Base-by-base conservation (phyloP, 1,139 yeast species). In the Taphrina populina region DNA sequence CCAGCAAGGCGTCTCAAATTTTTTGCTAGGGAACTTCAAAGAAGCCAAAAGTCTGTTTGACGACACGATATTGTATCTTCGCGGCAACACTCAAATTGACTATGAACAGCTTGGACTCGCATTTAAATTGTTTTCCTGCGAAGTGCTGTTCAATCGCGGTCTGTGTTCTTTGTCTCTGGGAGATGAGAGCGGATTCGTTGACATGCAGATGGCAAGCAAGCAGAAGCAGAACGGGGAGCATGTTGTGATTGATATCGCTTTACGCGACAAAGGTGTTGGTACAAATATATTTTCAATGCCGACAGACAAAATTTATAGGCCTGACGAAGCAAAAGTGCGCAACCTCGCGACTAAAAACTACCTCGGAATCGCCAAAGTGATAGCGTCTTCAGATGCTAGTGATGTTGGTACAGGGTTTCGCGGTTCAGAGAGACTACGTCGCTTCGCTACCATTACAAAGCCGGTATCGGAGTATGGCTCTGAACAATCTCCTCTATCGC, bases 1-100 rank as follows among this genome's bases (percentile, higher is more conserved):
- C 43, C 64, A 64, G 35, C 58, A 61, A 13, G 66, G 65, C n/a
- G 65, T 63, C 10, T 59, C 60, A n/a, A 58, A 60, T 21, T 64
- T 64, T 39, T 56, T 63, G 3, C 46, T 59, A 13, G 64, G 63
- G 13, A 36, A 57, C 21, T 64, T 59, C 57, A 29, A 47, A 2
- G 56, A 60, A 11, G 65, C 66, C 8, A 63, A 62, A n/a, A 58
- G 46, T 24, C 58, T 62, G 19, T 64, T 62, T 49, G 62, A 62
- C 46, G 61, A 59, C 13, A 64, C 65, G 0, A 56, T 64, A 20
- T 58, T 59, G 27, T 59, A 57, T 33, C 49, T 64, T 35, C 58
- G 66, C 2, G 66, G 66, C 19, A 64, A 64, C 52, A 54, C 57
- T 3, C 59, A 61, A 19, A 62, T 64, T 44, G 65, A 64, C 44